Conservation (phyloP, 306 rosid species). For the Ammopiptanthus mongolicus region DNA sequence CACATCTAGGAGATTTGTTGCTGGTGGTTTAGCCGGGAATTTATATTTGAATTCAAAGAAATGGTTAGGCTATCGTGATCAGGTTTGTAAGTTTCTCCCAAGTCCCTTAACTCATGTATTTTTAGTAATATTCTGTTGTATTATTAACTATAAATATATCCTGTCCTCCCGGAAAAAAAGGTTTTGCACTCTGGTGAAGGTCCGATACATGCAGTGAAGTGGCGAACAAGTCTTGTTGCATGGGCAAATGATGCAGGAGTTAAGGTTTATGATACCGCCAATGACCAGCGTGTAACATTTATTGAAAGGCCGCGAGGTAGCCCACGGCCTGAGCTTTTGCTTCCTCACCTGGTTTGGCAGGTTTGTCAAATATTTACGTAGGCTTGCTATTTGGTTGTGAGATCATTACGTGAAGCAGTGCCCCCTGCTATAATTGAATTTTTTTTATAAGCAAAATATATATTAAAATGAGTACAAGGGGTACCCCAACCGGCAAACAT, state of each 20-base stretch:
- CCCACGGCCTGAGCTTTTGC: constrained; percentile 78
- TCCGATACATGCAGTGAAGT: constrained; percentile 77
- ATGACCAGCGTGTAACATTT: constrained; percentile 78
- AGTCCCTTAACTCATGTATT: background rate
- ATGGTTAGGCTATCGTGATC: constrained; percentile 81
- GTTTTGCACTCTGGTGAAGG: constrained; percentile 93
- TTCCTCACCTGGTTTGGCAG: constrained; percentile 89
- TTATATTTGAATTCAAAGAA: constrained; percentile 64
- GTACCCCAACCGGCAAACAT: no score
- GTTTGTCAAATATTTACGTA: constrained; percentile 33
- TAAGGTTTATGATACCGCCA: constrained; percentile 75
- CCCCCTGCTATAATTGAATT: background rate
- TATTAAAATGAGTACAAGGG: no score
- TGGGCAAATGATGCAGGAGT: constrained; percentile 94
- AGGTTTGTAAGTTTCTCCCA: constrained; percentile 41
- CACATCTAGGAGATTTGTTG: constrained; percentile 65
- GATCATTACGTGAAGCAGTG: constrained; percentile 1
- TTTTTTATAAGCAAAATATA: no score
- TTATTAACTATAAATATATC: background rate
- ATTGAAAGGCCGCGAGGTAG: constrained; percentile 83
- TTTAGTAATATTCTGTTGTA: background rate
- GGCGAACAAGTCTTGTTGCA: constrained; percentile 82
- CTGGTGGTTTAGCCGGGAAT: constrained; percentile 83
- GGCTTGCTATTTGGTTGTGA: constrained; percentile 16
- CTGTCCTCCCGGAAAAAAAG: constrained; percentile 25